Evolutionary conservation across 78 protist genomes (phyloP), one percentile per base, ranked within the genome.

Genomic region (Speleostelium caveatum): DNA sequence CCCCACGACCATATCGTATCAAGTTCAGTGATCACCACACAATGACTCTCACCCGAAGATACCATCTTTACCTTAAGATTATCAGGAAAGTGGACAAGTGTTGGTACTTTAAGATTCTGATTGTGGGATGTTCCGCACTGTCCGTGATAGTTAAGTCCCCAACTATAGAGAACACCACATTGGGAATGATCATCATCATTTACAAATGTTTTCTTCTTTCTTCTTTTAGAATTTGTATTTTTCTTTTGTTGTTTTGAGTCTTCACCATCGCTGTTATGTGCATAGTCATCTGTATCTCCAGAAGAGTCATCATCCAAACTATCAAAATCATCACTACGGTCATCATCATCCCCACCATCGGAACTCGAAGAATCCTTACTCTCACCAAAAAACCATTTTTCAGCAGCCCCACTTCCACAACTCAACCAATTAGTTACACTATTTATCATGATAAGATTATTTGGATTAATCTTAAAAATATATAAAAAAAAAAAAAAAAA

Each of bases 331-430:
- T 55, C 26, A 21, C n/a, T 16, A 38, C 68, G 67, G 30, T 68
- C 67, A 53, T 55, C 38, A 35, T 60, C 53, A 21, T 22, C 61
- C 30, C 71, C 53, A 42, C 69, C 91, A 17, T 33, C 58, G 30
- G 69, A 51, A 39, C 74, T 71, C 28, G 68, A 49, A 7, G 75
- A 41, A 60, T 69, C 91, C 32, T 83, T 79, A 4, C 79, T 79
- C 32, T 83, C 91, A 12, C 91, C 91, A 59, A 83, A 83, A 33
- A 83, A 68, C 91, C 91, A 83, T 45, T 45, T 35, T 56, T 83
- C 91, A 7, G 69, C 79, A 22, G 33, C 53, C 16, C 56, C 56
- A 22, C 56, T 24, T 16, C 91, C 79, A 69, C 91, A 83, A 38
- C 71, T 59, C n/a, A 83, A 59, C 91, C 91, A 83, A 39, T 83